These are phyloP conservation scores for Trichosporon ovoides DNA, from an alignment of 1,284 basidiomycete genomes.

Conservation along the genomic window DNA sequence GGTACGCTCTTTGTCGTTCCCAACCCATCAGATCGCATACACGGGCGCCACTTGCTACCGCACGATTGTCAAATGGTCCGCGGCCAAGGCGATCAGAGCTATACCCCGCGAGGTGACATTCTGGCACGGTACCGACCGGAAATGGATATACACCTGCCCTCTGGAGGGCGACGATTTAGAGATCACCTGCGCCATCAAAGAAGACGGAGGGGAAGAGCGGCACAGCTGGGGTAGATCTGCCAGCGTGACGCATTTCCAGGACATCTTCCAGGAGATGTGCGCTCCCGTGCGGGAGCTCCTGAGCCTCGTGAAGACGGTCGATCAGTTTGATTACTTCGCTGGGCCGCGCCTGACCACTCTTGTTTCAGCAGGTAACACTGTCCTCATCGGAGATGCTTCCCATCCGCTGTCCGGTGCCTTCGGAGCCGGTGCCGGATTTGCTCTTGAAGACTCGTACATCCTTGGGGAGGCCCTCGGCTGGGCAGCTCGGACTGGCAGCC, in stretches of 20 bases:
- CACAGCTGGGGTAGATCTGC: not conserved
- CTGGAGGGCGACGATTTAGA: not conserved
- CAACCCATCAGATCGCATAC: conserved; percentile 27
- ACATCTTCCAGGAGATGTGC: not conserved
- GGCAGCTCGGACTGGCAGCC: not conserved
- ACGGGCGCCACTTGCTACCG: conserved; percentile 18
- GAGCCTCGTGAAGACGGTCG: not conserved
- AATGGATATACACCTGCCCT: not conserved
- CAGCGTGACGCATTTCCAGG: not conserved
- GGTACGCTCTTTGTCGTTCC: conserved; percentile 20
- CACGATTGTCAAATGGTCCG: not conserved
- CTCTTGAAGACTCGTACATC: conserved; percentile 18
- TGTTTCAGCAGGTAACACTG: not conserved
- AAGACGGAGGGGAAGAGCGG: not conserved
- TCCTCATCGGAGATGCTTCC: conserved; percentile 16
- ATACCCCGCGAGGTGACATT: not conserved
- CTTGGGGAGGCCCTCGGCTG: conserved; percentile 1
- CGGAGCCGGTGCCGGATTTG: conserved; percentile 20
- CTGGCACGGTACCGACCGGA: not conserved
- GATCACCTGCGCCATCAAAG: not conserved
- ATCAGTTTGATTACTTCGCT: conserved; percentile 10
- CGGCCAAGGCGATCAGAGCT: not conserved
- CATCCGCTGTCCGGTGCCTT: conserved; percentile 19
- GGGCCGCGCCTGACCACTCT: conserved; percentile 12
- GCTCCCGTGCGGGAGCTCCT: not conserved